Evolutionary conservation across 1,284 basidiomycete genomes (phyloP).

Genomic region (Chalciporus sp.): DNA sequence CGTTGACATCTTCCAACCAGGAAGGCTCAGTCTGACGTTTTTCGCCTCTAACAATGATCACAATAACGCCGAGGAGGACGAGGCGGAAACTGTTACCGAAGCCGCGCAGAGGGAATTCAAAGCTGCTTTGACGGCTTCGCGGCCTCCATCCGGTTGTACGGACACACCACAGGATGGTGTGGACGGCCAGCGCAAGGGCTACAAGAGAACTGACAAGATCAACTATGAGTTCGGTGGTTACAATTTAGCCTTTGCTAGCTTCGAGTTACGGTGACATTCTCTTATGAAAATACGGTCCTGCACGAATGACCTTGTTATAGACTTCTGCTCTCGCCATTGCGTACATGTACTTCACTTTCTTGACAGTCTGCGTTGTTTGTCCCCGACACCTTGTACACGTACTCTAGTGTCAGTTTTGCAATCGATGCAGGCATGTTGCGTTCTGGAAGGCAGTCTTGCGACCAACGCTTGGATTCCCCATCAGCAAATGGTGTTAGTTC

Average conservation of each 20-base stretch:
- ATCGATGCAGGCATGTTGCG: slow-evolving; percentile 20
- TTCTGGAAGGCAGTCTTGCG: slow-evolving; percentile 10
- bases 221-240: slow-evolving; percentile 98
- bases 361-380: slow-evolving; percentile 3
- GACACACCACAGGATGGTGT: slow-evolving; percentile 14
- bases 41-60: slow-evolving; percentile 81
- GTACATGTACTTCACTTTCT: slow-evolving; percentile 20
- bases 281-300: slow-evolving; percentile 13
- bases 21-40: slow-evolving; percentile 84
- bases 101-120: slow-evolving; percentile 72
- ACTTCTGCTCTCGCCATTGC: slow-evolving; percentile 20
- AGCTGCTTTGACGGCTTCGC: slow-evolving; percentile 47
- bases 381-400: slow-evolving; percentile 23
- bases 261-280: slow-evolving; percentile 54
- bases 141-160: slow-evolving; percentile 21
- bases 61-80: slow-evolving; percentile 50
- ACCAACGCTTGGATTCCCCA: slow-evolving; percentile 1
- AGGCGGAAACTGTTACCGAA: slow-evolving; percentile 58
- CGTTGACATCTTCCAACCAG: slow-evolving; percentile 91
- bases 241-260: slow-evolving; percentile 91
- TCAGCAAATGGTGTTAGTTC: background rate
- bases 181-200: slow-evolving; percentile 31
- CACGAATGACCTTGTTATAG: slow-evolving; percentile 23
- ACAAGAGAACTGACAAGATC: slow-evolving; percentile 91
- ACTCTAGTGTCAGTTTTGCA: slow-evolving; percentile 17